Evolutionary conservation across 495 filamentous ascomycete species (phyloP).

Genomic region (Penicillium coffeae): DNA sequence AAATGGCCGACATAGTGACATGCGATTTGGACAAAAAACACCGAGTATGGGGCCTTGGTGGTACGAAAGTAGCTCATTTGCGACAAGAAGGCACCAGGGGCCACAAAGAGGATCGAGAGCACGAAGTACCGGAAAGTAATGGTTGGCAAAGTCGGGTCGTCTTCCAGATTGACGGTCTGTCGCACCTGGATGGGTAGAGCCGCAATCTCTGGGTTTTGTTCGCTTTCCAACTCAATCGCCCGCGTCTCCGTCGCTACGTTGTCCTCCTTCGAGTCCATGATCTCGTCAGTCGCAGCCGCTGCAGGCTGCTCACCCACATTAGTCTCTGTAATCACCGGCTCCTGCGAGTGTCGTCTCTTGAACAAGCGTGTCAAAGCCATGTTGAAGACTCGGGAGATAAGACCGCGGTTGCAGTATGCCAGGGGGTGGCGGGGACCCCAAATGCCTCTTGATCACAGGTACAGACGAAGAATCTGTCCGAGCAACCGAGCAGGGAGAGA

Average conservation of each 20-base stretch:
- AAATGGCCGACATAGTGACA: constrained; percentile 53
- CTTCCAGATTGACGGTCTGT: constrained; percentile 48
- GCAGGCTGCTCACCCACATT: background rate
- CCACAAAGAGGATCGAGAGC: constrained; percentile 47
- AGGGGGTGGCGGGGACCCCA: constrained; percentile 1
- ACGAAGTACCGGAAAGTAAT: constrained; percentile 57
- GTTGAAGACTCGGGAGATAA: background rate
- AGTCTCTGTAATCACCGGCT: background rate
- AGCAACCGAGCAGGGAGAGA: background rate
- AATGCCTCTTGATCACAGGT: background rate
- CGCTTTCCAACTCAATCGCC: constrained; percentile 29
- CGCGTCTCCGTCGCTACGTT: constrained; percentile 14
- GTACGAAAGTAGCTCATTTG: constrained; percentile 53
- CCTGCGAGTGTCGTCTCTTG: constrained; percentile 4
- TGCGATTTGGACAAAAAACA: constrained; percentile 57
- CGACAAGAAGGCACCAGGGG: constrained; percentile 51
- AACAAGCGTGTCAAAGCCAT: constrained; percentile 10
- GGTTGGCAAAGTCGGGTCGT: constrained; percentile 49
- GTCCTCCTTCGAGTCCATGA: constrained; percentile 12
- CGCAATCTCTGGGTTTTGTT: constrained; percentile 45
- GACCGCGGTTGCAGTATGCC: constrained; percentile 3
- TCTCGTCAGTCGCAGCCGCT: background rate
- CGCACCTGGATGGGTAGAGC: constrained; percentile 48
- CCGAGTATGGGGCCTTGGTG: constrained; percentile 51
- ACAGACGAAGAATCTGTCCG: background rate